Conservation (phyloP, 176 grass and related monocot genomes). For the Ananas comosus region DNA sequence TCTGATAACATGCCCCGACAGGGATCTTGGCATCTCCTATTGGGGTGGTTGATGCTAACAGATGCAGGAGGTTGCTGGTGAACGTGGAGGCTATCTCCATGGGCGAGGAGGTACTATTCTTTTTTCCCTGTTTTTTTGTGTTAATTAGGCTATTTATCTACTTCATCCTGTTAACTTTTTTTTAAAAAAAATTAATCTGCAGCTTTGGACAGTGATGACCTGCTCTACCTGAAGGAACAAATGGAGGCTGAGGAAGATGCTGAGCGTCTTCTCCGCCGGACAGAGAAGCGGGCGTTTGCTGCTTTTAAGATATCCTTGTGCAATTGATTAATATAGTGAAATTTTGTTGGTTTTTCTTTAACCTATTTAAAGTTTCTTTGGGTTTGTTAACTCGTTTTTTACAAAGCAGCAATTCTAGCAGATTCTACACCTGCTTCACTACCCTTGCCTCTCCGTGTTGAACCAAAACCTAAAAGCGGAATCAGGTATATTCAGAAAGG, state of each 20-base stretch:
- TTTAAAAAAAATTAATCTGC: slow-evolving; percentile 13
- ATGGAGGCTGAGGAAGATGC: slow-evolving; percentile 99
- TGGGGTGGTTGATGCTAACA: slow-evolving; percentile 55
- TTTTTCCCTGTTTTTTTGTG: not conserved
- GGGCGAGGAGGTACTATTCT: slow-evolving; percentile 83
- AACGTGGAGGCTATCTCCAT: slow-evolving; percentile 94
- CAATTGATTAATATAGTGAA: not conserved
- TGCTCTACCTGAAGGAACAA: slow-evolving; percentile 96
- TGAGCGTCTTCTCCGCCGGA: slow-evolving; percentile 74
- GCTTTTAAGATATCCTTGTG: slow-evolving; percentile 99
- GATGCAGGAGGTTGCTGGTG: slow-evolving; percentile 99
- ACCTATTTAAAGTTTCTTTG: slow-evolving; percentile 10
- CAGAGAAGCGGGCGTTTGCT: slow-evolving; percentile 93
- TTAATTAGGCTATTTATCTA: slow-evolving; percentile 1
- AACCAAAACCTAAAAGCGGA: slow-evolving; percentile 83
- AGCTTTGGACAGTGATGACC: slow-evolving; percentile 98
- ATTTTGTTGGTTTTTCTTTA: not conserved
- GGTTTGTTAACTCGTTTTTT: slow-evolving; percentile 42
- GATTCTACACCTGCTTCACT: slow-evolving; percentile 58
- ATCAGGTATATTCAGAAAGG: slow-evolving; percentile 48
- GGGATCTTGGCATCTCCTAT: slow-evolving; percentile 78
- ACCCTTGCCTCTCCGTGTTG: slow-evolving; percentile 67
- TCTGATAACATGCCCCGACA: slow-evolving; percentile 99
- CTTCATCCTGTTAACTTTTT: slow-evolving; percentile 12
- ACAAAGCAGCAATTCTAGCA: slow-evolving; percentile 82